Base-by-base conservation (phyloP, 345 rosid genomes). In the Bruguiera gymnorhiza region DNA sequence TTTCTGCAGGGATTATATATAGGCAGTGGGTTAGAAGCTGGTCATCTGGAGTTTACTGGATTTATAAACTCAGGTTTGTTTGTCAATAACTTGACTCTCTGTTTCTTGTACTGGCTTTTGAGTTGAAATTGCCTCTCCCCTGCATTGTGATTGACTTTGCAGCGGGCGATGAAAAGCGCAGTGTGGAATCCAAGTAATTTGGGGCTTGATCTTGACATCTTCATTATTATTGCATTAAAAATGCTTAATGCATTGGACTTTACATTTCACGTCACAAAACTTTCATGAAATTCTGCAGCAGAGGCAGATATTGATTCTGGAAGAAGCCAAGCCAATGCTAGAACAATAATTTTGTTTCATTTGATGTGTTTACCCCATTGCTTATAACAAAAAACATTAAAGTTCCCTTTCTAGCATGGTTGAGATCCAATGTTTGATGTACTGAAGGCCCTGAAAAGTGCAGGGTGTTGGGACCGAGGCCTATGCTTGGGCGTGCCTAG, bases 31-130 rank as follows among this genome's bases (percentile, higher is more conserved):
- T 31, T 86, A 62, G 91, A 89, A 65, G 61, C 85, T 36, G 73
- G 70, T 72, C 76, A 78, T 70, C 62, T 82, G 62, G 88, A 88
- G 65, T 86, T 83, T 78, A 70, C 84, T 11, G 87, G 80, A 75
- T 62, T 75, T 26, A 70, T 87, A 76, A 86, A 78, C 72, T 67
- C 97, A 84, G 98, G 98, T 93, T 74, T 68, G 75, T 71, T 69
- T 75, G n/a, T 58, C 62, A 70, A 67, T 65, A 56, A 24, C 32
- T 53, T 53, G 60, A 56, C 19, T 30, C 13, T 29, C 23, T 13
- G 16, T 69, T 58, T 55, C 16, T 20, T 36, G 37, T 2, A 3
- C 55, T 67, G 60, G 61, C 62, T 5, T 67, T 20, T 32, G 53
- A 65, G 31, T 29, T 62, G 15, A 32, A 29, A 39, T 57, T 62